A percentile compares a stretch with the other conserved stretches of the same genome.
Evolutionary conservation across 192 early-diverging fungal genomes (phyloP).

Genomic region (Rhizoclosmatium globosum): DNA sequence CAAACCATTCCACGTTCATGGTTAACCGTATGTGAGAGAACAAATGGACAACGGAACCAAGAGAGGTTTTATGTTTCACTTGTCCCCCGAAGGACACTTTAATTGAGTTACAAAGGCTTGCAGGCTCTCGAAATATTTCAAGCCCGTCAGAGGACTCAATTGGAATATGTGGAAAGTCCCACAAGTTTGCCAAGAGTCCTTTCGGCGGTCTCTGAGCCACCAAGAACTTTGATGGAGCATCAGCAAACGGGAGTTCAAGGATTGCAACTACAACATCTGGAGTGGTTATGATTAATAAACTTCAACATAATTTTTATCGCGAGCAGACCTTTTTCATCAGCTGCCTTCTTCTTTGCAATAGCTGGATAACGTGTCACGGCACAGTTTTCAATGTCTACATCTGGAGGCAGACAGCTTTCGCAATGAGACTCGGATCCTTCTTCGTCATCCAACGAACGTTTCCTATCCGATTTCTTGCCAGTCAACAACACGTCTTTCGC

Average conservation of each 20-base stretch:
- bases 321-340: constrained; percentile 63
- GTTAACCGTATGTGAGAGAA: constrained; percentile 71
- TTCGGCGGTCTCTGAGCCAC: constrained; percentile 64
- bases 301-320: constrained; percentile 5
- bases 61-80: neutral
- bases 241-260: constrained; percentile 46
- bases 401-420: constrained; percentile 32
- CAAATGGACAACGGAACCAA: constrained; percentile 65
- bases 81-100: too few relatives aligned
- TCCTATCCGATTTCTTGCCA: neutral
- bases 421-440: neutral
- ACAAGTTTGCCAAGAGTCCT: constrained; percentile 75
- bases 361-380: constrained; percentile 61
- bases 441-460: constrained; percentile 1
- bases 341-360: constrained; percentile 65
- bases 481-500: neutral
- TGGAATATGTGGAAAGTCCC: constrained; percentile 72
- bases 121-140: too few relatives aligned
- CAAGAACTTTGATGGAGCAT: constrained; percentile 52
- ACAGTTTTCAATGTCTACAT: constrained; percentile 44
- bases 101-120: too few relatives aligned
- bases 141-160: neutral
- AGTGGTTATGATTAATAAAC: too few relatives aligned
- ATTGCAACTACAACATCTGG: constrained; percentile 56
- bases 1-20: constrained; percentile 41